Conservation (phyloP, 805 yeast genomes). For the Saccharomycopsis sp. region DNA sequence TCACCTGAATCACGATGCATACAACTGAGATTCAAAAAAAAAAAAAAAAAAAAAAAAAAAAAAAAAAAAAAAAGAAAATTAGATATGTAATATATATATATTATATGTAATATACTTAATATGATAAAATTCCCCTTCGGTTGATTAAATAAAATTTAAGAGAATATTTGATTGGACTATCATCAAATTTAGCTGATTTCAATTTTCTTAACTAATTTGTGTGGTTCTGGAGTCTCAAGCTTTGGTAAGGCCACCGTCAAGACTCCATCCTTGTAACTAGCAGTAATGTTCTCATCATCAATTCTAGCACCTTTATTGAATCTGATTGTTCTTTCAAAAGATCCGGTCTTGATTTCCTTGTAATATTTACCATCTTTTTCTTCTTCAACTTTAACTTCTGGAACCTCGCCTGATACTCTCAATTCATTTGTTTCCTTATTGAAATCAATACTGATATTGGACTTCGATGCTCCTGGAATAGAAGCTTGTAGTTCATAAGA, state of each 20-base stretch:
- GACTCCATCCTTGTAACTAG: conserved; percentile 11
- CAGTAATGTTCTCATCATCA: conserved; percentile 26
- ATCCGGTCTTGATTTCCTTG: conserved; percentile 25
- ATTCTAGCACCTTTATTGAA: conserved; percentile 27
- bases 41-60: too few species aligned
- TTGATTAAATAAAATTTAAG: too few species aligned
- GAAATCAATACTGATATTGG: conserved; percentile 30
- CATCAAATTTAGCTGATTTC: too few species aligned
- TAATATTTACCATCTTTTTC: conserved; percentile 14
- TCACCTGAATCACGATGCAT: too few species aligned
- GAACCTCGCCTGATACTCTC: conserved; percentile 28
- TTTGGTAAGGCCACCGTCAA: conserved; percentile 10
- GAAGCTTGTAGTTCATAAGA: conserved; percentile 29
- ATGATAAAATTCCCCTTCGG: too few species aligned
- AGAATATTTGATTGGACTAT: too few species aligned
- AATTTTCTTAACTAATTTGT: neutral
- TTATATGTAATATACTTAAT: too few species aligned
- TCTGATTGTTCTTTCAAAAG: conserved; percentile 28
- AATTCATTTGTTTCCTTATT: conserved; percentile 31
- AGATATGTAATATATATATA: too few species aligned
- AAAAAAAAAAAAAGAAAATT: too few species aligned
- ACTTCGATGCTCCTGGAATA: conserved; percentile 31
- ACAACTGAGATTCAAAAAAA: too few species aligned
- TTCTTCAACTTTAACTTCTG: conserved; percentile 8
- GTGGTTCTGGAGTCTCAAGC: neutral